These are phyloP conservation scores for Pleurotus sapidus DNA, from an alignment of 768 basidiomycete species.

Conservation along the genomic window DNA sequence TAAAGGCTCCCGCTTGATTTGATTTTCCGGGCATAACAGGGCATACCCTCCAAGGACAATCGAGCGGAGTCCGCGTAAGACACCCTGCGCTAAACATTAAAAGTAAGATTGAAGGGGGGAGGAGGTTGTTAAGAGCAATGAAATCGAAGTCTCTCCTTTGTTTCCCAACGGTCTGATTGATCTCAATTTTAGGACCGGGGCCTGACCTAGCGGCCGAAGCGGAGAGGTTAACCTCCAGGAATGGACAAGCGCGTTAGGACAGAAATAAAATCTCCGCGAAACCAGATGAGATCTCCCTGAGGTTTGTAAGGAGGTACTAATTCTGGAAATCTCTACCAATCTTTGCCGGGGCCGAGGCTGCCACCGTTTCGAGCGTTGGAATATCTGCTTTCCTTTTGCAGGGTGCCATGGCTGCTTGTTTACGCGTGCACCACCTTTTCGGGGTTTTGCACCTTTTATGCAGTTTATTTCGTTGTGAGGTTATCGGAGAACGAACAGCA, in stretches of 20 bases:
- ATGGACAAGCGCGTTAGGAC: slow-evolving; percentile 23
- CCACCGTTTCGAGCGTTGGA: slow-evolving; percentile 18
- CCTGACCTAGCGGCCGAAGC: slow-evolving; percentile 20
- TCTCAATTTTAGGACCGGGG: not conserved
- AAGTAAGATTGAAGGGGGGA: slow-evolving; percentile 6
- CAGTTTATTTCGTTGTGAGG: slow-evolving; percentile 6
- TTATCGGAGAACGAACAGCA: slow-evolving; percentile 7
- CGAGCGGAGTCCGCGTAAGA: slow-evolving; percentile 2
- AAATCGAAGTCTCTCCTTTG: slow-evolving; percentile 3
- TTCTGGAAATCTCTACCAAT: slow-evolving; percentile 36
- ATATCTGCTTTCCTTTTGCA: slow-evolving; percentile 31
- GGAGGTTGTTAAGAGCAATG: slow-evolving; percentile 1
- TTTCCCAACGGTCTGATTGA: not conserved
- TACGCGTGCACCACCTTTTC: slow-evolving; percentile 43
- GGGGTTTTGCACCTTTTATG: slow-evolving; percentile 24
- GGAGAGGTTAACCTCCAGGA: slow-evolving; percentile 14
- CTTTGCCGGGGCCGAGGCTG: slow-evolving; percentile 44
- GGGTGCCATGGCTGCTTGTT: slow-evolving; percentile 34
- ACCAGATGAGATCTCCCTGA: slow-evolving; percentile 34
- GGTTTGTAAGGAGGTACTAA: slow-evolving; percentile 22
- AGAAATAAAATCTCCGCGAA: slow-evolving; percentile 29
- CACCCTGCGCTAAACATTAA: slow-evolving; percentile 7
- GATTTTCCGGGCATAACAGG: slow-evolving; percentile 1
- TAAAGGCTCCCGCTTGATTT: not conserved
- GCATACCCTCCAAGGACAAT: not conserved